Base-by-base conservation (phyloP, 2,329 filamentous ascomycete species). In the Trichophyton schoenleinii region DNA sequence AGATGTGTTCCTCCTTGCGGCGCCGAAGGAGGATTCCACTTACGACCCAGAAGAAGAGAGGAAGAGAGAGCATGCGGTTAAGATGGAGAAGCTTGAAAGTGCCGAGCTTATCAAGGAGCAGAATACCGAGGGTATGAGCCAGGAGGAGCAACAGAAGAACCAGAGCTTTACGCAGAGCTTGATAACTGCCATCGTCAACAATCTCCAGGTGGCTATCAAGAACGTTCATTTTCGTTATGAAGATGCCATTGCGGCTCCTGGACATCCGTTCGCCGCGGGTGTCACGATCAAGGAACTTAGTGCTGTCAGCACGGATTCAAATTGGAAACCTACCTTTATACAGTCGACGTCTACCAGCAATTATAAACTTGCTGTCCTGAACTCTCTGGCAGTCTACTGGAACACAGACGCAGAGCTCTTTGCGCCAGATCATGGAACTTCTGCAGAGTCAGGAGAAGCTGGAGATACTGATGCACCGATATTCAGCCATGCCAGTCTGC, bases 161-260 rank as follows among this genome's bases (percentile, higher is more conserved):
- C 92, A 99, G 78, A 96, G 90, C 74, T 99, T 99, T 70, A 96
- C 91, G 3, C 87, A 95, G 68, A 97, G 91, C 72, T 76, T 99
- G 67, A 86, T 92, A 57, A 96, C 92, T 42, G 96, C 96, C 68
- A 95, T 99, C 70, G 90, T 97, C 70, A 94, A 99, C 80, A 99
- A 99, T 70, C 80, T 99, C 46, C 94, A 99, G 74, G 89, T 99
- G 68, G 94, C 88, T 25, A 86, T 99, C 74, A 97, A 96, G 80
- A 99, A 97, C 72, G 96, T 99, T 63, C 94, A 99, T 73, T 84
- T 99, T 65, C 89, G 94, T 68, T 99, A 99, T 75, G 94, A 99
- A 75, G 94, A 99, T 75, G 91, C 92, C 13, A 90, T 99, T 68
- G 95, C 94, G 20, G 89, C 91, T 8, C 91, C 92, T 0, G 91